Conservation (phyloP, 78 protist species). For the Dictyostelium purpureum region DNA sequence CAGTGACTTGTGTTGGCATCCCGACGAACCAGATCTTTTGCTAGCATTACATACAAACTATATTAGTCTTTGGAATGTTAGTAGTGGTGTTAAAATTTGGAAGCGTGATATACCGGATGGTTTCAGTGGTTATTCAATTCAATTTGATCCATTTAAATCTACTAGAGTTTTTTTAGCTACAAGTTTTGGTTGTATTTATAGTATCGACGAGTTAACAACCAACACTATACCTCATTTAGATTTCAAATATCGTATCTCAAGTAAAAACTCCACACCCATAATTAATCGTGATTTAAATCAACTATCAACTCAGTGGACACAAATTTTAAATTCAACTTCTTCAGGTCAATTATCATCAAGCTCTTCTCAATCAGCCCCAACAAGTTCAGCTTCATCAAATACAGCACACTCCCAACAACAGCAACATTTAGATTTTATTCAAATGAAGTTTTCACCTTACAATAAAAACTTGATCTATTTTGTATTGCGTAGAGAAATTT, state of each 20-base stretch:
- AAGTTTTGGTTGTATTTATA: not conserved
- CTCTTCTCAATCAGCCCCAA: not conserved
- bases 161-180: not conserved
- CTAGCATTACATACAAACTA: not conserved
- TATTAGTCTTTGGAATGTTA: constrained; percentile 12
- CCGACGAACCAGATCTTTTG: constrained; percentile 20
- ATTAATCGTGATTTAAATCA: not conserved
- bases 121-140: not conserved
- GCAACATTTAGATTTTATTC: constrained; percentile 14
- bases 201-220: not conserved
- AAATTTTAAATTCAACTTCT: not conserved
- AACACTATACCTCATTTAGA: not conserved
- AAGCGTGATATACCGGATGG: constrained; percentile 10
- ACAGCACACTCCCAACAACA: not conserved
- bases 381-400: not conserved
- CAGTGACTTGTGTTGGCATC: constrained; percentile 34
- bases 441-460: constrained; percentile 39
- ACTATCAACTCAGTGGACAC: not conserved
- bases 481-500: constrained; percentile 22
- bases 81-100: constrained; percentile 9
- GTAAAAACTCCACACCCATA: not conserved
- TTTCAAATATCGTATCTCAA: not conserved
- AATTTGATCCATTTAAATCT: constrained; percentile 29
- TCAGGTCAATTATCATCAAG: not conserved
- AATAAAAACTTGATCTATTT: constrained; percentile 24